phyloP scores from a whole-genome alignment of 2,329 filamentous ascomycete genomes.

The Davidsoniella virescens region DNA sequence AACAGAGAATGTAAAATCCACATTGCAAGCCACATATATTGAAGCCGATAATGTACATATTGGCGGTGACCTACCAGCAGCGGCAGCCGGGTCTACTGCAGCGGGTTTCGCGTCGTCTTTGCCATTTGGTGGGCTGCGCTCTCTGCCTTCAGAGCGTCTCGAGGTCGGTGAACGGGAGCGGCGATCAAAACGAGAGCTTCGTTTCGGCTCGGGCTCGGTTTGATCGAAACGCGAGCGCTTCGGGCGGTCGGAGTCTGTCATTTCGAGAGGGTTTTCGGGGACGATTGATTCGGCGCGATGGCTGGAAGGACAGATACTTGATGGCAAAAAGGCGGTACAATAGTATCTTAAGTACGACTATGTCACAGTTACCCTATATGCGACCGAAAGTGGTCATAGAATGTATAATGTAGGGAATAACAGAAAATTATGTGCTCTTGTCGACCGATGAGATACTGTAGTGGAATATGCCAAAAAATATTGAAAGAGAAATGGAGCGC shows the following conservation, averaged over 20 bases:
- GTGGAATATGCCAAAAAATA: no score
- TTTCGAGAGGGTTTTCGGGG: conserved; percentile 13
- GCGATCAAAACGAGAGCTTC: conserved; percentile 71
- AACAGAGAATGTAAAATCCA: neutral
- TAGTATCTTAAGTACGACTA: neutral
- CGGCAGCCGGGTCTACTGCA: conserved; percentile 52
- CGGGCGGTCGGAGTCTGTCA: conserved; percentile 62
- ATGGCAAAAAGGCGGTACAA: neutral
- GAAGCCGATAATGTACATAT: neutral
- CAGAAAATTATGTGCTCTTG: no score
- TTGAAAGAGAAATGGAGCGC: no score
- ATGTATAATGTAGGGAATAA: no score
- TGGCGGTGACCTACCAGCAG: conserved; percentile 44
- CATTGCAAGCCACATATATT: no score
- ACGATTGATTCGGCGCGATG: neutral
- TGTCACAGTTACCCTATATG: neutral
- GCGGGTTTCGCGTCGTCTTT: conserved; percentile 7
- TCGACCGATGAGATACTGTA: no score
- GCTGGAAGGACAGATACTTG: neutral
- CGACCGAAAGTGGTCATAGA: no score
- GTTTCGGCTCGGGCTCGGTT: conserved; percentile 64
- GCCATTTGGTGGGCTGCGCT: conserved; percentile 50
- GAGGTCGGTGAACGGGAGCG: conserved; percentile 70
- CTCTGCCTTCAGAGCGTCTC: conserved; percentile 51
- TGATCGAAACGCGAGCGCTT: conserved; percentile 94